Base-by-base conservation (phyloP, 352 stramenopile species). In the Pythium insidiosum region DNA sequence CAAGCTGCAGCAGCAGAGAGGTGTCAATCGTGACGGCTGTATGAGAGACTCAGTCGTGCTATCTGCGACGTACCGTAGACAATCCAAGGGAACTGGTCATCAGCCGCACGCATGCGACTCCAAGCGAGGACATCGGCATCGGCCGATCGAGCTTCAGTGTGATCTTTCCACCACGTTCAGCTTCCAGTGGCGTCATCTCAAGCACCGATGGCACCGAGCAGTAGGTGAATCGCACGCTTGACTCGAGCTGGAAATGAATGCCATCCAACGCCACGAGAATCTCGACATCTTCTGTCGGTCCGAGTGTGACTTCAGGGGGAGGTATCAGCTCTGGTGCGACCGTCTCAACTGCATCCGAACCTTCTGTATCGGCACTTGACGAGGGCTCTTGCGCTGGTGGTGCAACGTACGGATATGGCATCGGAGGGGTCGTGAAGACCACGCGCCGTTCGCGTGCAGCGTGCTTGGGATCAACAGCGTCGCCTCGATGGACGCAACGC, bases 181-280 rank as follows among this genome's bases (percentile, higher is more conserved):
- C 60, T 11, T 69, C 60, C 16, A 28, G 13, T 3, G 60, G 56
- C 9, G 52, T 20, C 15, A 66, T 43, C 12, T 63, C 52, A 4
- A 57, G 20, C 22, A 61, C 21, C 6, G 43, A 15, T 9, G 62
- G 62, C 0, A 25, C 19, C 0, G 35, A 16, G n/a, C 38, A 65
- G 41, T 67, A 75, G 19, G 34, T 40, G 20, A 72, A 56, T 13
- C 50, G 39, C 11, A 71, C 30, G 26, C 50, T 52, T n/a, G 55
- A 51, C 10, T 79, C 50, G 10, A 26, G 53, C 5, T 63, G 50
- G 28, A 76, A 84, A 45, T 76, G 56, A 4, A 56, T 22, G 0
- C 70, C 70, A 21, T 86, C 63, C 11, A 86, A 41, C 3, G 73
- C 54, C n/a, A 82, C 61, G 31, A 73, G 65, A 25, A 86, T 40